Evolutionary conservation across 768 basidiomycete genomes (phyloP).

Genomic region (Leccinum imitatum): DNA sequence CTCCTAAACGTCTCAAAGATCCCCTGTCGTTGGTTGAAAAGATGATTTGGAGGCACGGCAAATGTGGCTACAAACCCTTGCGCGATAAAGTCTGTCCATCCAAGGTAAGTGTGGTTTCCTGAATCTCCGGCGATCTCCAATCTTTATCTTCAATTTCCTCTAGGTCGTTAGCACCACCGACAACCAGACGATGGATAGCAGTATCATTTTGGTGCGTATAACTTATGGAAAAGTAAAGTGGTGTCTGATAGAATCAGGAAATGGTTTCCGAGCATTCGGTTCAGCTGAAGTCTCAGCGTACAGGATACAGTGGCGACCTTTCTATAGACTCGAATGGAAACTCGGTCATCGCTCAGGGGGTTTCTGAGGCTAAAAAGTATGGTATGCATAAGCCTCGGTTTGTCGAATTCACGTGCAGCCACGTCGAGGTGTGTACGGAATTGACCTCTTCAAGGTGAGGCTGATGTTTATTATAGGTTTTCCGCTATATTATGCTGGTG

Average conservation of each 20-base stretch:
- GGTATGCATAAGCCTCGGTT: slow-evolving; percentile 69
- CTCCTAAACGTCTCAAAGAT: slow-evolving; percentile 69
- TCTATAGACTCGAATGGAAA: slow-evolving; percentile 57
- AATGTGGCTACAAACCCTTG: slow-evolving; percentile 68
- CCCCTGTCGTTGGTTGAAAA: slow-evolving; percentile 55
- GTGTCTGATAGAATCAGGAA: slow-evolving; percentile 46
- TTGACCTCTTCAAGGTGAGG: not conserved
- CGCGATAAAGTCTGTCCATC: slow-evolving; percentile 70
- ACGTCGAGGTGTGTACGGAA: slow-evolving; percentile 53
- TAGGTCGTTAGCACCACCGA: slow-evolving; percentile 42
- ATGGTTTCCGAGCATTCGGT: slow-evolving; percentile 70
- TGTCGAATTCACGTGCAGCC: slow-evolving; percentile 67
- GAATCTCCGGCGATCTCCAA: not conserved
- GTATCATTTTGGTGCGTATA: slow-evolving; percentile 56
- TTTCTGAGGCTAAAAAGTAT: slow-evolving; percentile 47
- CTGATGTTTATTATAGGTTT: slow-evolving; percentile 50
- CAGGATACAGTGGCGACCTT: slow-evolving; percentile 34
- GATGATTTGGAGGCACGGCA: slow-evolving; percentile 64
- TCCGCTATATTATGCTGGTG: slow-evolving; percentile 58
- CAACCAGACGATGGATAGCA: slow-evolving; percentile 52
- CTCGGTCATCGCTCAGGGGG: slow-evolving; percentile 43
- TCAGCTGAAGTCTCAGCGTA: slow-evolving; percentile 53
- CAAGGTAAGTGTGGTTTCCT: slow-evolving; percentile 48
- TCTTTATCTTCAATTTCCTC: not conserved
- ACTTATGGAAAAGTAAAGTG: not conserved